Base-by-base conservation (phyloP, 2,329 filamentous ascomycete species). In the Colletotrichum sp. region DNA sequence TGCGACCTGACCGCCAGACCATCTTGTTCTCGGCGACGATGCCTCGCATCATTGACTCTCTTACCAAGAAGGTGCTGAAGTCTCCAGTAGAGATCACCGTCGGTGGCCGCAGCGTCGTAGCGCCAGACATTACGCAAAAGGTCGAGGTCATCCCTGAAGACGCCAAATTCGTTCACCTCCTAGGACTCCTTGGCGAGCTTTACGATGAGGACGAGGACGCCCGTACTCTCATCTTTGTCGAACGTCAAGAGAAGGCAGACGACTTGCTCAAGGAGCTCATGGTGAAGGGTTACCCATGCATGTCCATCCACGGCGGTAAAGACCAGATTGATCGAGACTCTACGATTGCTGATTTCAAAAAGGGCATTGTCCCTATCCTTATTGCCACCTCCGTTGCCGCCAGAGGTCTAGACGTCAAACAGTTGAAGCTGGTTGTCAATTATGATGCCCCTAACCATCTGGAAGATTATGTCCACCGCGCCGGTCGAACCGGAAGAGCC, bases 11-110 rank as follows among this genome's bases (percentile, higher is more conserved):
- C 83, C 93, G 95, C 67, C 97, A 99, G 83, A 98, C 96, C 1
- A 96, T 99, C 67, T 90, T 99, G 28, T 99, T 99, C 84, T 99
- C 97, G 0, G 97, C 97, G 6, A 99, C 97, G 0, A 98, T 99
- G 89, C 97, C 97, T 24, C 93, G 94, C 63, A 96, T 96, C 78
- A 98, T 99, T 89, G 95, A 98, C 82, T 93, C 94, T 0, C 85
- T 99, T 65, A 97, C 96, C 26, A 94, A 96, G 77, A 98, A 99
- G 84, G 94, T 96, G 0, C 87, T 99, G 55, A 93, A 92, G 60
- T 94, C 94, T 76, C 95, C 97, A 0, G 92, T 98, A 28, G 96
- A 99, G 84, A 98, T 99, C 78, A 94, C 94, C 1, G 96, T 99
- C 21, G 97, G 97, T 79, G 96, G 96, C 55, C 93, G 92, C 82